Base-by-base conservation (phyloP, 2,329 filamentous ascomycete genomes). In the Passalora sequoiae region DNA sequence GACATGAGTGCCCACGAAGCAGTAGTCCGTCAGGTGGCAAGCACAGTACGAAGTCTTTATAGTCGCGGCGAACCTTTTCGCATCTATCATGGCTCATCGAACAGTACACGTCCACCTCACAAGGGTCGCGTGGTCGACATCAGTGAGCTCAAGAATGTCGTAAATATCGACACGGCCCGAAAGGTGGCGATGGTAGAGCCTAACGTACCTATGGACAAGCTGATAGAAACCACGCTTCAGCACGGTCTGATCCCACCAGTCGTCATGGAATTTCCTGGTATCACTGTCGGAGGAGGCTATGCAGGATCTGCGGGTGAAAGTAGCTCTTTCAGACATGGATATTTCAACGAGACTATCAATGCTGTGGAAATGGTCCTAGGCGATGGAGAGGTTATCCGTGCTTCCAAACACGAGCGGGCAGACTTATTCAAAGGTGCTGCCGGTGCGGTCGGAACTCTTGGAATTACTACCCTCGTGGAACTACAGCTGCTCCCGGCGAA, bases 231-330 rank as follows among this genome's bases (percentile, higher is more conserved):
- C 1, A 80, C 80, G 0, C 54, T 81, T 35, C 60, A 65, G 5
- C 57, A 77, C 32, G 73, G 74, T 0, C 65, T 84, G 0, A 63
- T 85, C 1, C 80, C 75, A 1, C 75, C 74, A 0, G 79, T 85
- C 0, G 80, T 85, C 3, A 83, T 84, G 76, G 82, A 85, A 54
- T 81, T 86, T 40, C 80, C 81, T 0, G 79, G 80, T 0, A 85
- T 85, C 49, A 86, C 82, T 0, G 76, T 74, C 0, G 81, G 81
- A 8, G 81, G 82, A 2, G 80, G 78, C 0, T 84, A 81, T 58
- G 72, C 78, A 0, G 81, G 81, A 1, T 83, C 80, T 0, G 75
- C 76, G 0, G 81, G 80, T 2, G 81, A 86, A 58, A 83, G 78
- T 58, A 78, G 74, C 46, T 81, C 77, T 0, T 85, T 82, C 59